Base-by-base conservation (phyloP, 371 early-diverging fungal genomes). In the Actinomortierella wolfii region DNA sequence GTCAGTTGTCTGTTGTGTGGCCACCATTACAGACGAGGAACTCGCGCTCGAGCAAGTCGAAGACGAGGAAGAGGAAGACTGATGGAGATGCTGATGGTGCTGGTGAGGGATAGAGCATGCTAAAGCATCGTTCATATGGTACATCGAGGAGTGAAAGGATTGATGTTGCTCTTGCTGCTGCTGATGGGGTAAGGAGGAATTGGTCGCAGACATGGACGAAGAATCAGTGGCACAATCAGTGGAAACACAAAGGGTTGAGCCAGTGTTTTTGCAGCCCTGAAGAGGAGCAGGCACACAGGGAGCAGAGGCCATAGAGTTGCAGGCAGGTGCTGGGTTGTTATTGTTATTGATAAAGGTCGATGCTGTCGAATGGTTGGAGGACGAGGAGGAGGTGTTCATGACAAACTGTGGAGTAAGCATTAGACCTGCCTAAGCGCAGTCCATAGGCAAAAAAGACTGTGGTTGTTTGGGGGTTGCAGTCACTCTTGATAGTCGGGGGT, bases 221-320 rank as follows among this genome's bases (percentile, higher is more conserved):
- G 11, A 4, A 34, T 34, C 34, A 34, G 34, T 34, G 34, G 34
- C 34, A 11, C 34, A 34, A 6, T 4, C 34, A 34, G 34, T 34
- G 34, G 34, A 34, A 6, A 34, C 7, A 34, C 34, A 34, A 11
- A 34, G 7, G 34, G 34, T 34, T 4, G 34, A 34, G 84, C 79
- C 7, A 89, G 88, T 47, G 65, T 77, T 54, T 74, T 76, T 15
- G 89, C 88, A 70, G 87, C 88, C 63, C 83, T 81, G 88, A 87
- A 88, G 29, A 89, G 54, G 21, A 85, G 81, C 44, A 87, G 76
- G 64, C 87, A 88, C 47, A 82, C 83, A 21, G 88, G 89, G 29
- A 88, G 61, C 43, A 70, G 63, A 17, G 64, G 58, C 57, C 77
- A 76, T 41, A 82, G 75, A 26, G 76, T 47, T 45, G 42, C 62